These are phyloP conservation scores for Guadua angustifolia DNA, from an alignment of 176 grass and related monocot genomes.

Conservation along the genomic window DNA sequence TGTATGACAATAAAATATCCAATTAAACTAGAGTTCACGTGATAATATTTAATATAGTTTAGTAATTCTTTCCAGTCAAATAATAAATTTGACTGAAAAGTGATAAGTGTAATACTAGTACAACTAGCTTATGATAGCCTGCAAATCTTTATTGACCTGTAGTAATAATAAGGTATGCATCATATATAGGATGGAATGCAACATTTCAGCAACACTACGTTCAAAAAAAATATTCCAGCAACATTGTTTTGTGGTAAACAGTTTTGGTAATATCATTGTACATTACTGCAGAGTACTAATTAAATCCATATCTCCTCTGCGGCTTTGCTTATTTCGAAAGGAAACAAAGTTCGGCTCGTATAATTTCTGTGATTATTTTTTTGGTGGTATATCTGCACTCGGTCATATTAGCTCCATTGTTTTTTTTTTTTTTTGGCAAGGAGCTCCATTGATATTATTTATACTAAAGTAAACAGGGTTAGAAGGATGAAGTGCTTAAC, in stretches of 20 bases:
- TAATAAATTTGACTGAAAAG: too few species aligned
- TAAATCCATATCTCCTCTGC: not conserved
- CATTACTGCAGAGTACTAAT: not conserved
- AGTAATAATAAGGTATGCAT: conserved; percentile 35
- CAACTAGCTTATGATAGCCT: too few species aligned
- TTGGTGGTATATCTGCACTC: not conserved
- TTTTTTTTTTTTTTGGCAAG: too few species aligned
- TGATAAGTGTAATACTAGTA: conserved; percentile 43
- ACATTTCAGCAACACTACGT: not conserved
- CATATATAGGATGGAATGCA: not conserved
- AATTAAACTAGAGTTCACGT: too few species aligned
- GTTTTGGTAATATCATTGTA: not conserved
- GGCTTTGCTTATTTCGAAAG: not conserved
- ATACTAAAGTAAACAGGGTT: not conserved
- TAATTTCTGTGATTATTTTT: not conserved
- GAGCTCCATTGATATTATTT: not conserved
- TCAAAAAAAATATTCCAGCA: not conserved
- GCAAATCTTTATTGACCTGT: conserved; percentile 38
- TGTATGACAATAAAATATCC: too few species aligned
- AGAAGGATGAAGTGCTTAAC: too few species aligned
- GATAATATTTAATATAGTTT: too few species aligned
- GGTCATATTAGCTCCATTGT: not conserved
- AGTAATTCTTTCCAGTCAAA: too few species aligned
- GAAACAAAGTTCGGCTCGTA: not conserved
- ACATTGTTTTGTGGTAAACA: not conserved